Percentiles rank a stretch among this genome's conserved stretches.
These are phyloP conservation scores for Globisporangium lucens DNA, from an alignment of 352 stramenopile genomes.

Conservation along the genomic window DNA sequence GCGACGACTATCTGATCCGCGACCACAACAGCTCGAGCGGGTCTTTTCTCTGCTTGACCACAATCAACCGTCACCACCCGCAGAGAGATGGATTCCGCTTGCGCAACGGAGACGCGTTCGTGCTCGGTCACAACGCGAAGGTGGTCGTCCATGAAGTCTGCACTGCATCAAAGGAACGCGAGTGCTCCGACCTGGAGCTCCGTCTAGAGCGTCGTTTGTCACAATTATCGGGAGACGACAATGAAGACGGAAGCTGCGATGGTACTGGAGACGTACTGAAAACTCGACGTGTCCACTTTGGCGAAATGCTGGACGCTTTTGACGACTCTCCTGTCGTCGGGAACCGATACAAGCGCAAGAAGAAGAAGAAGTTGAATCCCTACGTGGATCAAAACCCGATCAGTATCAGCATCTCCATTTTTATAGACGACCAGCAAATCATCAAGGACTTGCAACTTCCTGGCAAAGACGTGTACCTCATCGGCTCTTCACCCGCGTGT, in stretches of 20 bases:
- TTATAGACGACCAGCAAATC: conserved; percentile 16
- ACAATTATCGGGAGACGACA: conserved; percentile 12
- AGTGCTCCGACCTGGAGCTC: background rate
- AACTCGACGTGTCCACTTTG: conserved; percentile 29
- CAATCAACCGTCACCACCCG: conserved; percentile 57
- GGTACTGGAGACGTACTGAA: background rate
- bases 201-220: background rate
- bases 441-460: conserved; percentile 24
- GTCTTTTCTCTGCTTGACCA: conserved; percentile 72
- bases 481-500: conserved; percentile 52
- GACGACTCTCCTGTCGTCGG: conserved; percentile 38
- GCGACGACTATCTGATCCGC: conserved; percentile 61
- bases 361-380: conserved; percentile 14
- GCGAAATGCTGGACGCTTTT: conserved; percentile 20
- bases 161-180: background rate
- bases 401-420: conserved; percentile 13
- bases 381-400: conserved; percentile 14
- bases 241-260: background rate
- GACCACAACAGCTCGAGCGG: conserved; percentile 46
- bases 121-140: conserved; percentile 30
- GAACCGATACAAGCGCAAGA: conserved; percentile 48
- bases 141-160: conserved; percentile 29
- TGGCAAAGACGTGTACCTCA: conserved; percentile 36
- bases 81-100: conserved; percentile 71
- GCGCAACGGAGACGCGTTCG: conserved; percentile 43